phyloP scores from a whole-genome alignment of 257 asterid genomes.

The Dorcoceras hygrometricum region DNA sequence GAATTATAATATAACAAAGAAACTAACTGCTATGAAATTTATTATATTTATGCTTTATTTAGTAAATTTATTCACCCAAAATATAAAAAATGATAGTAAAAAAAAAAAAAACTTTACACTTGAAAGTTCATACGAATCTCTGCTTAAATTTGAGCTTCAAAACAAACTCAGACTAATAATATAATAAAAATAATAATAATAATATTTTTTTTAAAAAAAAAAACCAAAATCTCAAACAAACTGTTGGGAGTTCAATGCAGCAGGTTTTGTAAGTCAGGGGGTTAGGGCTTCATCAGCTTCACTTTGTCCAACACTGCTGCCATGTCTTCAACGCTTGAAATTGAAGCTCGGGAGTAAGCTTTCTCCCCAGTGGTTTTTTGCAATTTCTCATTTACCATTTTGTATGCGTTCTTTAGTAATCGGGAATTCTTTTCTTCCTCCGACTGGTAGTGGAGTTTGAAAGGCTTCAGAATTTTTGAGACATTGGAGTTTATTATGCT shows the following conservation, averaged over 20 bases:
- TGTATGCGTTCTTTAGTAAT: not conserved
- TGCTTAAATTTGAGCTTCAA: no score
- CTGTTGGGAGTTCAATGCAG: constrained; percentile 19
- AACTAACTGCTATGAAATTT: no score
- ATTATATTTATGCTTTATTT: no score
- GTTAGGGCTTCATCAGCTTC: constrained; percentile 30
- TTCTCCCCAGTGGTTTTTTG: constrained; percentile 2
- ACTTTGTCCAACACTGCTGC: constrained; percentile 25
- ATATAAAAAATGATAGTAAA: no score
- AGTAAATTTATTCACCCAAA: no score
- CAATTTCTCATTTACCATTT: not conserved
- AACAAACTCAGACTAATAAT: no score
- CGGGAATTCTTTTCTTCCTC: constrained; percentile 7
- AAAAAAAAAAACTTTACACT: no score
- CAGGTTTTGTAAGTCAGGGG: constrained; percentile 23
- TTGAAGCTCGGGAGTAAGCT: constrained; percentile 94
- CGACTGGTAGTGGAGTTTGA: not conserved
- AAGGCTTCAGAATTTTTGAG: not conserved
- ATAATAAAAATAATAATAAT: no score
- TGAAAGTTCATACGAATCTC: no score
- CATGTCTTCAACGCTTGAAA: constrained; percentile 95
- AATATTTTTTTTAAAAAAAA: no score
- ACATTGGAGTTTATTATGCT: no score
- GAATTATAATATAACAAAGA: no score
- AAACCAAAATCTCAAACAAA: not conserved